Base-by-base conservation (phyloP, 2,329 filamentous ascomycete genomes). In the Lachnellula occidentalis region DNA sequence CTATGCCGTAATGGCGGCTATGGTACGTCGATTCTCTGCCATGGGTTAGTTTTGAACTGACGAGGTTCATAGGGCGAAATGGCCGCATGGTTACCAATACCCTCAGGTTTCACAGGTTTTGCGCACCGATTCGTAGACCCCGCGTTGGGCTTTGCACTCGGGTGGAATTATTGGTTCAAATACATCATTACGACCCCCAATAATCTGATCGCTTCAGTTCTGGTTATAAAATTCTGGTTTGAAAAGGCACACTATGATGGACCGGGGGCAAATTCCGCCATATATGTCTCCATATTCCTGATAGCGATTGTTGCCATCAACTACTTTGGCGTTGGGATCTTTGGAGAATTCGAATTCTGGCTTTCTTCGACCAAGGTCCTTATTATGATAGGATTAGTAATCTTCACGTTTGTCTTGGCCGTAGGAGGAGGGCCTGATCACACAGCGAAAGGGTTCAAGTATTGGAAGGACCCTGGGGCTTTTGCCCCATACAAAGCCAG, bases 101-200 rank as follows among this genome's bases (percentile, higher is more conserved):
- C 83, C 52, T 83, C 86, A 67, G 89, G 89, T 62, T 95, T 94
- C 71, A 88, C 88, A 57, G 87, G 87, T 65, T 94, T 92, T 67
- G 88, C 89, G 22, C 80, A 83, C 57, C 80, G 89, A 47, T 94
- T 90, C 74, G 87, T 84, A 65, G 88, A 94, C 64, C 88, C 88
- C 51, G 87, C 88, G 57, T 79, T 94, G 24, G 89, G 89, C 52
- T 94, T 94, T 69, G 81, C 87, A 54, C 78, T 92, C 12, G 87
- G 78, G 12, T 88, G 63, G 64, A 64, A 61, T 50, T 67, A 67
- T 48, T 68, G 62, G 63, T 66, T 64, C 50, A 65, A 64, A 70
- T 94, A 94, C 70, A 88, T 94, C 68, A 92, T 95, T 65, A 80
- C 88, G 48, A 91, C 88, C 1, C 89, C 90, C 1, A 94, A 94